Evolutionary conservation across 2,329 filamentous ascomycete species (phyloP).

Genomic region (Colletotrichum horii): DNA sequence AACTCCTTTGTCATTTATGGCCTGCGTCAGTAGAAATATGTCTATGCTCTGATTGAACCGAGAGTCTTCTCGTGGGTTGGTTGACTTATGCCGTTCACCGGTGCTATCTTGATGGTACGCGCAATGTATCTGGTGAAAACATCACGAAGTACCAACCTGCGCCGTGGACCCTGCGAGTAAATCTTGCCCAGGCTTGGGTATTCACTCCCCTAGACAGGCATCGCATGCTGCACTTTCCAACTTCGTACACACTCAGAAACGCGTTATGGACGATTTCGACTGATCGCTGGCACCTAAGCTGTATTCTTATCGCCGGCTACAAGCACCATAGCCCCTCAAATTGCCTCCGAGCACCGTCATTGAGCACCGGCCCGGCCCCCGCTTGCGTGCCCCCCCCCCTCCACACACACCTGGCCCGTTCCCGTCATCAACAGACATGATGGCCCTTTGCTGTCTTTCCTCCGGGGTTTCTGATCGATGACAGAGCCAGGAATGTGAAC

Average conservation of each 20-base stretch:
- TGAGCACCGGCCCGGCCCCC: background rate
- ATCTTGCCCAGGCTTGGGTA: background rate
- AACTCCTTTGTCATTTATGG: no score
- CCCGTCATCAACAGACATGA: background rate
- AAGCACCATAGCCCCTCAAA: background rate
- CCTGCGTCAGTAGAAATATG: rapidly evolving
- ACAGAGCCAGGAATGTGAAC: background rate
- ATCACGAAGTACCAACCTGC: background rate
- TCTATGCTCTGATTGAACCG: background rate
- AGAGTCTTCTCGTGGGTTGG: no score
- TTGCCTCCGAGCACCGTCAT: background rate
- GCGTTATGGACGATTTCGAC: no score
- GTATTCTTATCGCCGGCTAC: rapidly evolving
- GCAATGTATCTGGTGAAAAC: background rate
- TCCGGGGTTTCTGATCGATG: background rate
- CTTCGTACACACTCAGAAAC: no score
- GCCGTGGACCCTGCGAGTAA: background rate
- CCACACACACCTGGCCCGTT: background rate
- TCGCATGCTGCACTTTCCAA: background rate
- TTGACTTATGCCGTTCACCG: no score
- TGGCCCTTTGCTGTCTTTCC: background rate
- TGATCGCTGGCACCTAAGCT: background rate
- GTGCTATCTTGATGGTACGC: background rate
- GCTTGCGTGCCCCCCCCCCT: no score
- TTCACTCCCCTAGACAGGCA: background rate